phyloP scores from a whole-genome alignment of 148 eudicot genomes.

The Salicornia ramosissima region DNA sequence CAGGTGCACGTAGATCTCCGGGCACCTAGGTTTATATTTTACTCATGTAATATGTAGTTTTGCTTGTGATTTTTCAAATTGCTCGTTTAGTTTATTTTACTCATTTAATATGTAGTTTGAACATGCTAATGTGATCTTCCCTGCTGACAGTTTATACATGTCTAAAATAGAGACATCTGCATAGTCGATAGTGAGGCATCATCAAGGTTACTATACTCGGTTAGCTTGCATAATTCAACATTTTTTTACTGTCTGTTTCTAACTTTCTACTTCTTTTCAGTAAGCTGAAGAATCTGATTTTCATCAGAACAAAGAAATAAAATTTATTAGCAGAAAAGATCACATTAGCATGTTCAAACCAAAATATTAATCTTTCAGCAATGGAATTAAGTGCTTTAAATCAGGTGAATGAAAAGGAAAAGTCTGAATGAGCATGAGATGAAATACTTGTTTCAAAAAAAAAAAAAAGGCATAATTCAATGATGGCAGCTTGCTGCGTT shows the following conservation, averaged over 20 bases:
- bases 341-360: not conserved
- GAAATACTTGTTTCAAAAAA: not conserved
- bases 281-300: conserved; percentile 38
- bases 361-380: conserved; percentile 20
- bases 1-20: no score
- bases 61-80: no score
- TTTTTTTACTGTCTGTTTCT: conserved; percentile 43
- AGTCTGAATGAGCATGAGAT: not conserved
- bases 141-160: no score
- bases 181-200: no score
- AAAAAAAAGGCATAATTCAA: not conserved
- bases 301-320: not conserved
- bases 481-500: no score
- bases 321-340: not conserved
- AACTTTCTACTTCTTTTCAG: conserved; percentile 44
- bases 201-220: conserved; percentile 30
- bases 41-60: no score
- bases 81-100: no score
- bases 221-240: conserved; percentile 44
- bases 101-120: no score
- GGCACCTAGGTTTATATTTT: no score
- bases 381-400: conserved; percentile 25
- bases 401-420: conserved; percentile 26
- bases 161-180: no score
- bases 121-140: not conserved